Conservation (phyloP, 1,139 yeast species). For the Geotrichum fermentans region DNA sequence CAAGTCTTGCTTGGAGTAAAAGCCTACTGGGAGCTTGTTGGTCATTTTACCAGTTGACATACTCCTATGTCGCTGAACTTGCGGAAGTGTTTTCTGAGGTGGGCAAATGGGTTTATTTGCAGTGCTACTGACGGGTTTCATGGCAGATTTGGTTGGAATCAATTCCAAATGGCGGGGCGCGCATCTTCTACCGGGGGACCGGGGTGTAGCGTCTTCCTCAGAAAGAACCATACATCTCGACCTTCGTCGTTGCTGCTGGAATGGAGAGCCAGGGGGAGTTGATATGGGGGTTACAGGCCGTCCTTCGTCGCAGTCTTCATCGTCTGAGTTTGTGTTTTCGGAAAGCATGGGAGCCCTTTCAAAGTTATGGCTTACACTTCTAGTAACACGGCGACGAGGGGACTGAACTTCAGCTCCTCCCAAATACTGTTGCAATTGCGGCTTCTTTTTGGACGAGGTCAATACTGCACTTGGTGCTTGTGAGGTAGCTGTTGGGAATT, state of each 20-base stretch:
- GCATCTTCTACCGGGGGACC: conserved; percentile 10
- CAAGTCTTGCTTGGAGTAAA: conserved; percentile 13
- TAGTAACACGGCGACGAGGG: no score
- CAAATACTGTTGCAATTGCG: no score
- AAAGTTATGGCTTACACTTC: background rate
- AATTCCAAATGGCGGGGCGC: conserved; percentile 9
- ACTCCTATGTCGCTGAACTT: background rate
- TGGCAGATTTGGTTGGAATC: conserved; percentile 2
- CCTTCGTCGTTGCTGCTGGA: background rate
- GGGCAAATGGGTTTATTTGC: background rate
- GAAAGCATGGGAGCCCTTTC: background rate
- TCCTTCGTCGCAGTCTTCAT: background rate
- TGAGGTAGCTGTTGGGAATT: background rate
- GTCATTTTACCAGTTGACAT: background rate
- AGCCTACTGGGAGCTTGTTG: background rate
- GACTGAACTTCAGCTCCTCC: no score
- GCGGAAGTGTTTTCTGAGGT: background rate
- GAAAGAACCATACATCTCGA: background rate
- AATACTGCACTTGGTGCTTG: background rate
- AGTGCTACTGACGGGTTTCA: background rate
- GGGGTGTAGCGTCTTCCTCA: background rate
- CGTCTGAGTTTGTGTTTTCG: conserved; percentile 5
- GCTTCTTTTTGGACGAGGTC: background rate
- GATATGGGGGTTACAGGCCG: background rate
- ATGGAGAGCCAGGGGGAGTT: no score